These are phyloP conservation scores for Bondarzewia mesenterica DNA, from an alignment of 1,284 basidiomycete species.

Conservation along the genomic window DNA sequence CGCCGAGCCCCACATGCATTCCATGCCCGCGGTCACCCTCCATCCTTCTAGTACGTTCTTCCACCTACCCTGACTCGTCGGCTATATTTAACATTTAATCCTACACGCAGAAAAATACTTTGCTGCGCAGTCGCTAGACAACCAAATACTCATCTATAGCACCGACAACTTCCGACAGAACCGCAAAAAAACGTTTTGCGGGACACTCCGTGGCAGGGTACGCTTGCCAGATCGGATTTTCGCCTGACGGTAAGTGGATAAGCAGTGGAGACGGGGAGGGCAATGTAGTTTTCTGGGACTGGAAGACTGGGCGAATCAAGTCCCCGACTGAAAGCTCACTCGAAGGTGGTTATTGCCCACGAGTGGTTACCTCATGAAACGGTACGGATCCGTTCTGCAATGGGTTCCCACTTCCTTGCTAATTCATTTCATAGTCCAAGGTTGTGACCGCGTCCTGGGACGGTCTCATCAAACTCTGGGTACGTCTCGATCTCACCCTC, in stretches of 20 bases:
- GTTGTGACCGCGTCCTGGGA: conserved; percentile 97
- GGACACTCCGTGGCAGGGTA: conserved; percentile 96
- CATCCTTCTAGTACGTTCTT: conserved; percentile 81
- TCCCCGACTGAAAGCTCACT: conserved; percentile 85
- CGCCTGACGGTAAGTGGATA: conserved; percentile 96
- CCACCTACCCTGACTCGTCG: background rate
- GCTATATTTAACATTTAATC: background rate
- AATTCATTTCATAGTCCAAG: conserved; percentile 61
- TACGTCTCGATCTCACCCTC: conserved; percentile 17
- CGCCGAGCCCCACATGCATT: conserved; percentile 99
- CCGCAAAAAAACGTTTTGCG: conserved; percentile 94
- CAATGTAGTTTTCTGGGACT: conserved; percentile 98
- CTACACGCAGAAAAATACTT: conserved; percentile 78
- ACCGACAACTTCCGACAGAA: conserved; percentile 98
- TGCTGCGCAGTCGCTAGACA: conserved; percentile 95
- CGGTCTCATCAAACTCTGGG: conserved; percentile 95
- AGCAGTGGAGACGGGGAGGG: conserved; percentile 94
- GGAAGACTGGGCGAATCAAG: conserved; percentile 95
- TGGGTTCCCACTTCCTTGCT: background rate
- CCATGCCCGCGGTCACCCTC: conserved; percentile 94
- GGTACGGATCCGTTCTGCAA: conserved; percentile 40
- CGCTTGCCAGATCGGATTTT: conserved; percentile 94
- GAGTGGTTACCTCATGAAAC: conserved; percentile 98
- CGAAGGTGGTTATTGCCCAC: conserved; percentile 93
- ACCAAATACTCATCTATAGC: conserved; percentile 95